Base-by-base conservation (phyloP, 208 protist species). In the Wallacemonas collosoma region DNA sequence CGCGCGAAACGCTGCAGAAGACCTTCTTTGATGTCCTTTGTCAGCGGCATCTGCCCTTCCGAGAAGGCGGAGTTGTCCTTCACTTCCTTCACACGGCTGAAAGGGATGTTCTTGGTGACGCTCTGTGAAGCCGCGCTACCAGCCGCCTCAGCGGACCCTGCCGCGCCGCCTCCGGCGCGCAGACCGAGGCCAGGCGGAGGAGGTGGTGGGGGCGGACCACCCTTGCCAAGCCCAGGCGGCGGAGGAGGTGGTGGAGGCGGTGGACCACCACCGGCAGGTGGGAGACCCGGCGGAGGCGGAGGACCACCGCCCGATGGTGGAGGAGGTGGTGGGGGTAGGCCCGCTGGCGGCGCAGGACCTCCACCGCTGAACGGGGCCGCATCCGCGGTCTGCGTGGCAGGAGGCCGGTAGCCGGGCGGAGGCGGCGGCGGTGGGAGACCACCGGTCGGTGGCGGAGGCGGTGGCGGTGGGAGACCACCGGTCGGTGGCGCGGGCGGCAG, bases 51-150 rank as follows among this genome's bases (percentile, higher is more conserved):
- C 58, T 60, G n/a, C 17, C 14, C 70, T 15, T 73, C 74, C 56
- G 56, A 68, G 57, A 94, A 83, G 35, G 71, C 79, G 26, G 75
- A 77, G 12, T 78, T 74, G 12, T 11, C 57, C 39, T 63, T 71
- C 14, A 79, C 79, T 58, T 71, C 82, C 45, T 68, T 36, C 36
- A 79, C 67, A 50, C 68, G 70, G 51, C 85, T 76, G 62, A 93
- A 87, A 11, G 88, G 88, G 58, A 93, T 78, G 9, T 73, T 83
- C 50, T 84, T 83, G 50, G 83, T 88, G 4, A 50, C 60, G 17
- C 41, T 50, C 60, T 45, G 41, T 8, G 57, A 5, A 43, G n/a
- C 57, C 35, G 68, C 77, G 66, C 73, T 72, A 36, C 12, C 53
- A n/a, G 39, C 48, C 4, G 38, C 17, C 6, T 63, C 39, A 38